Percentiles rank a stretch among this genome's conserved stretches.
phyloP scores from a whole-genome alignment of 1,284 basidiomycete genomes.

The Xanthoconium separans region DNA sequence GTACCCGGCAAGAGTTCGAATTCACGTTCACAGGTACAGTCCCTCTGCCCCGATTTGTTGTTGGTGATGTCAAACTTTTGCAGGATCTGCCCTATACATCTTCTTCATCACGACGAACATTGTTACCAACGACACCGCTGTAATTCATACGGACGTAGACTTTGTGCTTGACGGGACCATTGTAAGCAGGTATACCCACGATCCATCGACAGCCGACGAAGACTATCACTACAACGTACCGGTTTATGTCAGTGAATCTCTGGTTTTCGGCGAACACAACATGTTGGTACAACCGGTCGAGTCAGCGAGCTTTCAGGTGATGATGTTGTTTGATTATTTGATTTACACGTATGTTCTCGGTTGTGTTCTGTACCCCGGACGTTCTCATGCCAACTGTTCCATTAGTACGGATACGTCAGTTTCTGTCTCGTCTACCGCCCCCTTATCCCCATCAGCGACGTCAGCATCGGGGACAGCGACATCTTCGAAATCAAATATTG shows the following conservation, averaged over 20 bases:
- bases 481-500: not conserved
- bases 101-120: constrained; percentile 20
- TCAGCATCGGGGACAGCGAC: not conserved
- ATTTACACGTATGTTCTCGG: constrained; percentile 14
- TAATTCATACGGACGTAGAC: constrained; percentile 1
- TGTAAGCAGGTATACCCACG: not conserved
- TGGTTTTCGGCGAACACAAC: constrained; percentile 8
- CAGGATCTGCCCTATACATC: constrained; percentile 23
- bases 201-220: not conserved
- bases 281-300: constrained; percentile 8
- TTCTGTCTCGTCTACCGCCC: not conserved
- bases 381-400: not conserved
- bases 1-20: not conserved
- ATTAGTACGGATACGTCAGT: constrained; percentile 4
- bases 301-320: not conserved
- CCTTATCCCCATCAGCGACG: not conserved
- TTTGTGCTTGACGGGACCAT: constrained; percentile 10
- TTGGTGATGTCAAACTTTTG: not conserved
- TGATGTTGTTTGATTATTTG: constrained; percentile 19
- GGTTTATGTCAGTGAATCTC: constrained; percentile 12
- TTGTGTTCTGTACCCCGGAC: accelerated
- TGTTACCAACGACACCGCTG: accelerated
- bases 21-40: constrained; percentile 16
- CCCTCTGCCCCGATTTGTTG: not conserved
- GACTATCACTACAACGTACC: constrained; percentile 18